These are phyloP conservation scores for Geotrichum phurueaensis DNA, from an alignment of 1,139 yeast species.

Conservation along the genomic window DNA sequence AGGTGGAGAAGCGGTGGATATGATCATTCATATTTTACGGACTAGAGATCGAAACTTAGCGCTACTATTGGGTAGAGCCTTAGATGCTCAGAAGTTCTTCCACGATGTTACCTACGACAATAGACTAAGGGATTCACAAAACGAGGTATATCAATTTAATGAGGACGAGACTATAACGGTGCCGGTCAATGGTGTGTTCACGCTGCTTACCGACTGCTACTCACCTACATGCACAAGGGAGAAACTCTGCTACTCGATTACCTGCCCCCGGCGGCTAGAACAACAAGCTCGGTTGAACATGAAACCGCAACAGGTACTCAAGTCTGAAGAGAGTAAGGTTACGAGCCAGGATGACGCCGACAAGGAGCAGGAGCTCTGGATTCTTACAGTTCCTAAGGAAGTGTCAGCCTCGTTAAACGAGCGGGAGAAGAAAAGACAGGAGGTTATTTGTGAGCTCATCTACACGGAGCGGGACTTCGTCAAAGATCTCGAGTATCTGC, in stretches of 20 bases:
- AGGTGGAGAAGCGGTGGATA: slow-evolving; percentile 90
- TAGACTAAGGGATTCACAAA: slow-evolving; percentile 76
- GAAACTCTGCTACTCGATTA: slow-evolving; percentile 82
- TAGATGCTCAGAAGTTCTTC: slow-evolving; percentile 90
- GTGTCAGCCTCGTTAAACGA: slow-evolving; percentile 75
- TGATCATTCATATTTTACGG: slow-evolving; percentile 73
- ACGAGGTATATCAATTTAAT: slow-evolving; percentile 84
- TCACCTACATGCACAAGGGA: slow-evolving; percentile 94
- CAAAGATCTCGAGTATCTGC: slow-evolving; percentile 84
- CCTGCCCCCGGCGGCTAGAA: slow-evolving; percentile 92
- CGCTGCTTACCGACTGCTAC: slow-evolving; percentile 87
- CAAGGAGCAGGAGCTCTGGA: slow-evolving; percentile 87
- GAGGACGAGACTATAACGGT: slow-evolving; percentile 18
- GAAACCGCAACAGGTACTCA: slow-evolving; percentile 83
- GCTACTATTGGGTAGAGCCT: slow-evolving; percentile 75
- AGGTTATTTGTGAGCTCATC: slow-evolving; percentile 87
- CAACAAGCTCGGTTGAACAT: slow-evolving; percentile 89
- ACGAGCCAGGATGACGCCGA: slow-evolving; percentile 71
- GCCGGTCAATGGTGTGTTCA: slow-evolving; percentile 86
- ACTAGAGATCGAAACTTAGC: slow-evolving; percentile 92
- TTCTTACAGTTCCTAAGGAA: slow-evolving; percentile 80
- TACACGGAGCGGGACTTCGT: slow-evolving; percentile 94
- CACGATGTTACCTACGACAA: slow-evolving; percentile 96
- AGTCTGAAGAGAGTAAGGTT: slow-evolving; percentile 73
- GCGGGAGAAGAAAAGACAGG: slow-evolving; percentile 87